Percentiles rank a stretch among this genome's conserved stretches.
Conservation (phyloP, 2,329 filamentous ascomycete genomes). For the Colletotrichum abscissum region DNA sequence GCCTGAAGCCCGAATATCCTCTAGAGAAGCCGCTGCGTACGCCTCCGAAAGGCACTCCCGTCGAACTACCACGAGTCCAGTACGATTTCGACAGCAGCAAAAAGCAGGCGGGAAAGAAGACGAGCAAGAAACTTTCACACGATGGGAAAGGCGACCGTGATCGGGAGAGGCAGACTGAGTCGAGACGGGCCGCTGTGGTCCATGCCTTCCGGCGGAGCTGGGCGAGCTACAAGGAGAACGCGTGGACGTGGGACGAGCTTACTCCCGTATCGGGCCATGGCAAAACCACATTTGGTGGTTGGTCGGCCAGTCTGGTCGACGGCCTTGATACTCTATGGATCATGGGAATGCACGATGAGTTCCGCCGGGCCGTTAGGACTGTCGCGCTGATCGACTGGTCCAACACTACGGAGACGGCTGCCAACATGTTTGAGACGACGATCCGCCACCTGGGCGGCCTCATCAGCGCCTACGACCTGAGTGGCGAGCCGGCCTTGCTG, state of each 20-base stretch:
- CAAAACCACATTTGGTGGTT: slow-evolving; percentile 62
- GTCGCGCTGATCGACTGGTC: slow-evolving; percentile 67
- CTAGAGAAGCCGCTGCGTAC: slow-evolving; percentile 44
- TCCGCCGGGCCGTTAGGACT: slow-evolving; percentile 60
- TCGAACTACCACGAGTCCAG: slow-evolving; percentile 40
- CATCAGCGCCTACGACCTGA: slow-evolving; percentile 64
- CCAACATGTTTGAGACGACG: slow-evolving; percentile 73
- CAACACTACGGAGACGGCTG: slow-evolving; percentile 54
- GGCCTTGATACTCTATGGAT: slow-evolving; percentile 70
- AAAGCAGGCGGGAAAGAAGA: not conserved
- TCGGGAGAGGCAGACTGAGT: slow-evolving; percentile 38
- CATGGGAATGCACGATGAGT: slow-evolving; percentile 68
- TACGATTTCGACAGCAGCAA: slow-evolving; percentile 40
- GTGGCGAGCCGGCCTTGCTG: slow-evolving; percentile 57
- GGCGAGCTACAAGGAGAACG: slow-evolving; percentile 64
- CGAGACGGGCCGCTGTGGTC: slow-evolving; percentile 51
- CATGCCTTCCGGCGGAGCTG: slow-evolving; percentile 57
- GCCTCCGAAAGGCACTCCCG: slow-evolving; percentile 49
- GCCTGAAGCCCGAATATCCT: slow-evolving; percentile 46
- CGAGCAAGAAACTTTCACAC: slow-evolving; percentile 44
- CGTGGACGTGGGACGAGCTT: slow-evolving; percentile 69
- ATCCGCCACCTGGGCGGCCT: slow-evolving; percentile 66
- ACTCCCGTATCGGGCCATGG: slow-evolving; percentile 59
- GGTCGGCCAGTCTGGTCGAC: slow-evolving; percentile 70
- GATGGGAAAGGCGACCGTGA: slow-evolving; percentile 43